phyloP scores from a whole-genome alignment of 805 yeast genomes.

The Suhomyces xylopsoci region DNA sequence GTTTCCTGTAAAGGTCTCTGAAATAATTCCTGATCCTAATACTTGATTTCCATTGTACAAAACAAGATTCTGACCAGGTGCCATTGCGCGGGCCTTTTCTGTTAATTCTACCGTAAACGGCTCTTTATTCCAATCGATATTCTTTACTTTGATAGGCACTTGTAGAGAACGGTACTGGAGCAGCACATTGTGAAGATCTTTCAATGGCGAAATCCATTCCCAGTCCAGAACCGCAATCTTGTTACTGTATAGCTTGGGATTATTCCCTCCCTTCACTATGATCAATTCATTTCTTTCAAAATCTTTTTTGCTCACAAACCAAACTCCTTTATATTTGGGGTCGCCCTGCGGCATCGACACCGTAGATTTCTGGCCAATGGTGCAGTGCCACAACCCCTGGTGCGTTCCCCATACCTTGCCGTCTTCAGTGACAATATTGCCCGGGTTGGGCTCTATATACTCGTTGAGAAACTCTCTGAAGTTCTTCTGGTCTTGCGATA shows the following conservation, averaged over 20 bases:
- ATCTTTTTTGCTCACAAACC: conserved; percentile 82
- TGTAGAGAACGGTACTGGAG: conserved; percentile 78
- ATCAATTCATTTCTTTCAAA: conserved; percentile 65
- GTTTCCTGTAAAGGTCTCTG: too few species aligned
- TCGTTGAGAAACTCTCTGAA: conserved; percentile 73
- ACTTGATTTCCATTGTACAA: conserved; percentile 65
- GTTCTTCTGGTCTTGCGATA: conserved; percentile 56
- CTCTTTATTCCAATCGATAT: conserved; percentile 9
- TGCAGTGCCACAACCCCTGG: conserved; percentile 89
- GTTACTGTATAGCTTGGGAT: conserved; percentile 51
- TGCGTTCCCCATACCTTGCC: conserved; percentile 80
- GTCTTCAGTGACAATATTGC: conserved; percentile 72
- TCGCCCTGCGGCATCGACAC: conserved; percentile 88
- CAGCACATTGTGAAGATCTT: conserved; percentile 22
- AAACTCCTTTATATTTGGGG: conserved; percentile 67
- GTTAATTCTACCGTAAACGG: conserved; percentile 34
- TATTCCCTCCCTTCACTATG: conserved; percentile 69
- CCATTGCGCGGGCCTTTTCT: conserved; percentile 63
- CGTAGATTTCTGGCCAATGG: conserved; percentile 84
- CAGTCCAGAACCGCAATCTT: conserved; percentile 43
- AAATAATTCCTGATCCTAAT: conserved; percentile 50
- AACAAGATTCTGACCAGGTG: conserved; percentile 86
- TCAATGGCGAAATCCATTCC: conserved; percentile 39
- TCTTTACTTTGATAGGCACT: conserved; percentile 41
- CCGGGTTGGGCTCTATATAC: conserved; percentile 70